Evolutionary conservation across 495 filamentous ascomycete genomes (phyloP), one percentile per base, ranked within the genome.

Genomic region (Trichoderma erinaceum): DNA sequence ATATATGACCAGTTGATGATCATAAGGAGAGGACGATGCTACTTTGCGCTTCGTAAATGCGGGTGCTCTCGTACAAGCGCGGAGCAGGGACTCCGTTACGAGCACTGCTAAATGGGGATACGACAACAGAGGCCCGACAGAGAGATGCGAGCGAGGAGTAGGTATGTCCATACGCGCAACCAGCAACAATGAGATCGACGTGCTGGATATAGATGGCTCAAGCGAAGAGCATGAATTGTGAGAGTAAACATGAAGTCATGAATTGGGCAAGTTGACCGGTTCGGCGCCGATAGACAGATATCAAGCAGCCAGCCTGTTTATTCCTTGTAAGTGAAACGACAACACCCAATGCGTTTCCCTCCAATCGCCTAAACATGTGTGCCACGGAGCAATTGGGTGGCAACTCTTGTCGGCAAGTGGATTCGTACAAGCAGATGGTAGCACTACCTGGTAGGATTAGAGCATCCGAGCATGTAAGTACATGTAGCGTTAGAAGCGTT

Each of bases 1-100:
- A 61, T 61, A 61, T 61, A 61, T 61, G 56, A 61, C 27, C 23
- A 32, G 13, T 23, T 11, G 48, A 52, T 23, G 48, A 10, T 61
- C 27, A 32, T 16, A 13, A 61, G 56, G 25, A 61, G 56, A 61
- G 8, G 56, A 21, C 8, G 56, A 61, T 61, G 56, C 6, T 25
- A 61, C 56, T 61, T 61, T 21, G 25, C 27, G 15, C 56, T 61
- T 61, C 56, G 56, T 61, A 61, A 11, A 61, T 61, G 56, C 56
- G 27, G 23, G 23, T 12, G 35, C 7, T 32, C 4, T 27, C 56
- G 48, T 52, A 52, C 56, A 32, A 61, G 0, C 56, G 11, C 23
- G 56, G 56, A 27, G 56, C 11, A 61, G 27, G 10, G 56, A 61
- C 56, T 61, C 56, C 25, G 56, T n/a, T 13, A 61, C 21, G 15